These are phyloP conservation scores for Aspergillus ochraceus DNA, from an alignment of 2,329 filamentous ascomycete species.

Conservation along the genomic window DNA sequence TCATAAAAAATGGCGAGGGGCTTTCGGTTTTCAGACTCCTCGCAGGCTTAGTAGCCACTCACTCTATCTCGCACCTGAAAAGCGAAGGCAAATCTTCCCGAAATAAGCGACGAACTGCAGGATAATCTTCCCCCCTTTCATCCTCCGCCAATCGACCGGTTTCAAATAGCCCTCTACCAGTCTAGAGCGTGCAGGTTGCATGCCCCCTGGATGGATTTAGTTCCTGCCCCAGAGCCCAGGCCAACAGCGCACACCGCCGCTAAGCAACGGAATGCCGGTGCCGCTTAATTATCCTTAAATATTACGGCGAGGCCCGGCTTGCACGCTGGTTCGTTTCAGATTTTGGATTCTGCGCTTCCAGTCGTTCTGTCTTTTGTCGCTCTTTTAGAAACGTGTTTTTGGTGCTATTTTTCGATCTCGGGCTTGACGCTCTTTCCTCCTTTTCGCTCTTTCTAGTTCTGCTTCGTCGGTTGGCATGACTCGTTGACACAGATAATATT, in stretches of 20 bases:
- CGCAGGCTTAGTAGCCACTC: neutral
- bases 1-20: constrained; percentile 6
- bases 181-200: constrained; percentile 22
- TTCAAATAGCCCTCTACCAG: constrained; percentile 16
- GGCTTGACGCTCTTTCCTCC: constrained; percentile 31
- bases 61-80: constrained; percentile 1
- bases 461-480: constrained; percentile 16
- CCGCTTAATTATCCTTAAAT: constrained; percentile 12
- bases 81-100: constrained; percentile 12
- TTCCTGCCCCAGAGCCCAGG: constrained; percentile 7
- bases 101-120: constrained; percentile 15
- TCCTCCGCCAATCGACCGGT: constrained; percentile 18
- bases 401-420: constrained; percentile 23
- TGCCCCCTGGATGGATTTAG: constrained; percentile 23
- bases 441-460: constrained; percentile 11
- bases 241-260: constrained; percentile 25
- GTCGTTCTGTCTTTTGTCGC: constrained; percentile 30
- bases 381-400: constrained; percentile 35
- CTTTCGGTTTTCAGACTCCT: neutral
- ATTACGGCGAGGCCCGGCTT: constrained; percentile 13
- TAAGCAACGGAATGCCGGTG: constrained; percentile 29
- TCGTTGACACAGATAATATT: constrained; percentile 15
- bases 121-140: constrained; percentile 9
- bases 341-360: constrained; percentile 22
- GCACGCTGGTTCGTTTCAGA: constrained; percentile 23